These are phyloP conservation scores for Coelastrella sp. DNA, from an alignment of 139 green algal genomes.

Conservation along the genomic window DNA sequence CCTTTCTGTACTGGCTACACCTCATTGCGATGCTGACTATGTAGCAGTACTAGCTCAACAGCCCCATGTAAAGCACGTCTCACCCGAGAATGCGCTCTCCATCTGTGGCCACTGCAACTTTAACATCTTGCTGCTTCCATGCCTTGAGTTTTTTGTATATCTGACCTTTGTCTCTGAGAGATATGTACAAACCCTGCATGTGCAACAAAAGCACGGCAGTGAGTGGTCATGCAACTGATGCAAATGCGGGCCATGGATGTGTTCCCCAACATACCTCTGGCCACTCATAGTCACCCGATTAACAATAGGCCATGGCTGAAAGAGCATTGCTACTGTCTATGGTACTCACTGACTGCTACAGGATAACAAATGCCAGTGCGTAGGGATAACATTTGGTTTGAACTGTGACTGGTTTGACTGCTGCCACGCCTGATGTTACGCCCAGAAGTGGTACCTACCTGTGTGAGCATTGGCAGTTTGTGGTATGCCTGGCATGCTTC, in stretches of 20 bases:
- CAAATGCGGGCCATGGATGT: too few relatives aligned
- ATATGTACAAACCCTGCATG: constrained; percentile 60
- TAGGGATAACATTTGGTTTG: background rate
- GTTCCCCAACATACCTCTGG: too few relatives aligned
- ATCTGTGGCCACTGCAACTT: constrained; percentile 73
- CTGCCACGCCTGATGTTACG: background rate
- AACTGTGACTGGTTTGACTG: background rate
- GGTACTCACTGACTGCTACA: background rate
- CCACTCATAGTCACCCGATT: too few relatives aligned
- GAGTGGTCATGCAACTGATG: background rate
- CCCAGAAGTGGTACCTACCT: background rate
- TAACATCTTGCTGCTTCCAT: constrained; percentile 57
- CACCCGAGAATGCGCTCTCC: constrained; percentile 77
- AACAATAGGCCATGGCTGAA: too few relatives aligned
- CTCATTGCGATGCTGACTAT: background rate
- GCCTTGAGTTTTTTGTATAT: constrained; percentile 56
- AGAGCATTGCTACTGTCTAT: background rate
- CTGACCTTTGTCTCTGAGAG: constrained; percentile 42
- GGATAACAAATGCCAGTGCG: background rate
- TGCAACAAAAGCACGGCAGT: background rate
- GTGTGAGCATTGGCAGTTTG: constrained; percentile 47
- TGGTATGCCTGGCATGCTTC: constrained; percentile 87
- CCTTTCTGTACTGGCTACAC: too few relatives aligned
- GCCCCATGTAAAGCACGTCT: background rate
- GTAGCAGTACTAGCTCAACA: background rate